phyloP scores from a whole-genome alignment of 192 early-diverging fungal genomes.

The Kappamyces sp. region DNA sequence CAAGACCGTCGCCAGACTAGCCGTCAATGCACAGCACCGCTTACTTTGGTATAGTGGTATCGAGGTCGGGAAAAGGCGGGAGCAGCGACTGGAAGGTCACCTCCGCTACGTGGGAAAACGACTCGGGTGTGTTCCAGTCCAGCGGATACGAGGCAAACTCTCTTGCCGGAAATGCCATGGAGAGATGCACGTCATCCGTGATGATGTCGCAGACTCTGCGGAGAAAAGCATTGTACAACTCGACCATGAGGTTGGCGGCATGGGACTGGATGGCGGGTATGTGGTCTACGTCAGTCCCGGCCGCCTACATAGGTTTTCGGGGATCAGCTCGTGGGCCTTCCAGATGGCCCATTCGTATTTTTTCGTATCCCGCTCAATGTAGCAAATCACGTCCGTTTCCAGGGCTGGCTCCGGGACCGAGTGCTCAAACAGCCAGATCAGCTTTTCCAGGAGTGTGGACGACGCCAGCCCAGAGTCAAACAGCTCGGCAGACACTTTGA shows the following conservation, averaged over 20 bases:
- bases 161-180: conserved; percentile 10
- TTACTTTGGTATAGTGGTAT: background rate
- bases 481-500: conserved; percentile 3
- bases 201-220: background rate
- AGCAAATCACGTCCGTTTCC: background rate
- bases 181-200: background rate
- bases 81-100: background rate
- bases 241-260: conserved; percentile 4
- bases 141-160: conserved; percentile 5
- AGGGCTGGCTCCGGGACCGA: background rate
- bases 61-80: background rate
- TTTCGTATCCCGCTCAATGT: background rate
- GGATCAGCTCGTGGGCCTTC: no score
- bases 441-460: background rate
- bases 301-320: no score
- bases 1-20: background rate
- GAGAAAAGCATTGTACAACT: conserved; percentile 8
- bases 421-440: conserved; percentile 10
- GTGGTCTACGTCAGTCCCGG: background rate
- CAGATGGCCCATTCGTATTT: conserved; percentile 11
- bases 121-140: conserved; percentile 5
- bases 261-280: background rate
- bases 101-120: conserved; percentile 4
- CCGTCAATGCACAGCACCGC: background rate
- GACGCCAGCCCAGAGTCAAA: conserved; percentile 10